Base-by-base conservation (phyloP, 75 land plant species). In the Azolla pinnata region DNA sequence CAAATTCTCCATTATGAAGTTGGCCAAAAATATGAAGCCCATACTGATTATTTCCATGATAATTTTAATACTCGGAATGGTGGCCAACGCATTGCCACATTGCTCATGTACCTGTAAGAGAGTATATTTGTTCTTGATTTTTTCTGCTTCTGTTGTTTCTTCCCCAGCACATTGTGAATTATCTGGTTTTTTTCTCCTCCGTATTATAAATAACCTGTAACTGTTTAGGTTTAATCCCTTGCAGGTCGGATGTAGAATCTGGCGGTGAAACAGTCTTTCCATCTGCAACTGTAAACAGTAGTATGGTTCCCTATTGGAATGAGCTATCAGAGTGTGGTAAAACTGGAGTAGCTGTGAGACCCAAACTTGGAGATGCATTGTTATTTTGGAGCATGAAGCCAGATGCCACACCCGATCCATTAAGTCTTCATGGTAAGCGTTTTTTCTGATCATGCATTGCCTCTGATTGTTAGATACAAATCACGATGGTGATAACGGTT, bases 321-420 rank as follows among this genome's bases (percentile, higher is more conserved):
- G 73, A 90, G 56, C 62, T 84, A 60, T 87, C 97, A 32, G 83
- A 87, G 57, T 90, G 97, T 77, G 97, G 68, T 1, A 79, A 78
- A 35, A 56, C 45, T 38, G 97, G 97, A 14, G 68, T 90, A 56
- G 81, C 97, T 46, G 84, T 90, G 23, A 85, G 76, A 58, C 95
- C 97, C 59, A 84, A 80, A 44, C 79, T 70, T 78, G 97, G 97
- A 29, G 88, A 87, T 75, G 97, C 97, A 12, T 64, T 90, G 54
- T 87, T 90, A 31, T 90, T 90, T 73, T 90, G 97, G 97, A 87
- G 97, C 77, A 87, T 90, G 95, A 79, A 54, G 19, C 88, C 95
- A 26, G 97, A 90, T 79, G 95, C 88, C 18, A 38, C 83, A 34
- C 60, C 87, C 42, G 97, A 90, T 68, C 79, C 85, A 19, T 64